phyloP scores from a whole-genome alignment of 495 filamentous ascomycete species.

The Hyaloscypha finlandica region DNA sequence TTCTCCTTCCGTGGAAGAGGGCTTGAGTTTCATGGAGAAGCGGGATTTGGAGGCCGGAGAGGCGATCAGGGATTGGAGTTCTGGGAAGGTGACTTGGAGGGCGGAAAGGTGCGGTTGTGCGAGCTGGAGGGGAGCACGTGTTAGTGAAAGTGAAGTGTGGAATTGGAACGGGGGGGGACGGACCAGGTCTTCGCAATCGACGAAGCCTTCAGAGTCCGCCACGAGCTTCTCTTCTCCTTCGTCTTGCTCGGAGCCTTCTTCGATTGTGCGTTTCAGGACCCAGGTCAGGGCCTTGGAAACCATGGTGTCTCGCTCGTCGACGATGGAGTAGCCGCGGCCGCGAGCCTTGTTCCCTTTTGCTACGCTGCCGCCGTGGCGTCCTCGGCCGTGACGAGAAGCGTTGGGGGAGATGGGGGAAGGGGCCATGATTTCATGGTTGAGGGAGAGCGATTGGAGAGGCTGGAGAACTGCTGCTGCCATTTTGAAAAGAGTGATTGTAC shows the following conservation, averaged over 20 bases:
- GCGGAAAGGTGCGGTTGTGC: conserved; percentile 36
- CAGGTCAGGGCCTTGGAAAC: conserved; percentile 46
- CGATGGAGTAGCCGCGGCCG: conserved; percentile 43
- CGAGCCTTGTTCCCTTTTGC: conserved; percentile 38
- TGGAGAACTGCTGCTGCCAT: conserved; percentile 34
- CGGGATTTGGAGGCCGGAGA: conserved; percentile 70
- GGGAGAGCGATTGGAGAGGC: conserved; percentile 29
- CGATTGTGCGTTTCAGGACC: conserved; percentile 43
- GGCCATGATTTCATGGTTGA: conserved; percentile 43
- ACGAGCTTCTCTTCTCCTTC: conserved; percentile 41
- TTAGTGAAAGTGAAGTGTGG: conserved; percentile 1
- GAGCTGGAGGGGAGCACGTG: conserved; percentile 32
- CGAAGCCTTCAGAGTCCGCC: conserved; percentile 45
- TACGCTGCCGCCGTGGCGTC: conserved; percentile 42
- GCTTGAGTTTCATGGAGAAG: conserved; percentile 61
- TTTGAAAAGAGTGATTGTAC: conserved; percentile 17
- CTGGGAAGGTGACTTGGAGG: conserved; percentile 38
- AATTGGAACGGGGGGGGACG: conserved; percentile 19
- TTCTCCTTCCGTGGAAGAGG: conserved; percentile 32
- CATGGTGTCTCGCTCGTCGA: conserved; percentile 43
- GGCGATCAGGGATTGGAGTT: conserved; percentile 38
- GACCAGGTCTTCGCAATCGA: conserved; percentile 42
- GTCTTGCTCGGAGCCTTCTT: conserved; percentile 39
- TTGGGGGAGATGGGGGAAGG: conserved; percentile 45
- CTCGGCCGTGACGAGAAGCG: conserved; percentile 45